These are phyloP conservation scores for Aegle marmelos DNA, from an alignment of 345 rosid species.

Conservation along the genomic window DNA sequence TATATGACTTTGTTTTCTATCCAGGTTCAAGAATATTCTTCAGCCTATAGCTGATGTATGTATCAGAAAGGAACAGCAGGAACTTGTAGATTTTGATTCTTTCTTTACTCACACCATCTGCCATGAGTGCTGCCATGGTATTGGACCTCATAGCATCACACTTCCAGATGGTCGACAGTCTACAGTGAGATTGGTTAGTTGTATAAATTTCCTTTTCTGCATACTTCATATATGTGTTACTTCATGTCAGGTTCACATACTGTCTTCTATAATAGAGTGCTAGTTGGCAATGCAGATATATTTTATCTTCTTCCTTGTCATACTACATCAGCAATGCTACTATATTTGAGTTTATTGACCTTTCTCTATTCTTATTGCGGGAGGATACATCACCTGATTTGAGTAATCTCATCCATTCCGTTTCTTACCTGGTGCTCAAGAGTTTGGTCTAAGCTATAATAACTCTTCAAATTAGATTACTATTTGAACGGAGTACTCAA, in stretches of 20 bases:
- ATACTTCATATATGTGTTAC: background rate
- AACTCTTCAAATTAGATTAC: background rate
- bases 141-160: slow-evolving; percentile 87
- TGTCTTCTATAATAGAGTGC: background rate
- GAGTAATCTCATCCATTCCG: background rate
- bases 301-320: background rate
- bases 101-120: slow-evolving; percentile 92
- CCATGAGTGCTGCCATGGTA: slow-evolving; percentile 97
- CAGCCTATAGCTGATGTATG: slow-evolving; percentile 74
- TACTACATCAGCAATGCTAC: background rate
- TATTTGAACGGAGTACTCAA: background rate
- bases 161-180: slow-evolving; percentile 84
- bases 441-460: background rate
- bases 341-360: background rate
- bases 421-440: background rate
- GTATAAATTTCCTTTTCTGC: background rate
- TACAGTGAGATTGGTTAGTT: slow-evolving; percentile 82
- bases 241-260: background rate
- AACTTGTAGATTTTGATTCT: slow-evolving; percentile 89
- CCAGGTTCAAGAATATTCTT: slow-evolving; percentile 85
- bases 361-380: background rate
- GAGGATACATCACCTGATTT: background rate
- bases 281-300: background rate
- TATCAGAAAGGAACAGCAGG: slow-evolving; percentile 61
- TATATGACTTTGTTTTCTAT: slow-evolving; percentile 2